These are phyloP conservation scores for Huntiella savannae DNA, from an alignment of 2,329 filamentous ascomycete species.

Conservation along the genomic window DNA sequence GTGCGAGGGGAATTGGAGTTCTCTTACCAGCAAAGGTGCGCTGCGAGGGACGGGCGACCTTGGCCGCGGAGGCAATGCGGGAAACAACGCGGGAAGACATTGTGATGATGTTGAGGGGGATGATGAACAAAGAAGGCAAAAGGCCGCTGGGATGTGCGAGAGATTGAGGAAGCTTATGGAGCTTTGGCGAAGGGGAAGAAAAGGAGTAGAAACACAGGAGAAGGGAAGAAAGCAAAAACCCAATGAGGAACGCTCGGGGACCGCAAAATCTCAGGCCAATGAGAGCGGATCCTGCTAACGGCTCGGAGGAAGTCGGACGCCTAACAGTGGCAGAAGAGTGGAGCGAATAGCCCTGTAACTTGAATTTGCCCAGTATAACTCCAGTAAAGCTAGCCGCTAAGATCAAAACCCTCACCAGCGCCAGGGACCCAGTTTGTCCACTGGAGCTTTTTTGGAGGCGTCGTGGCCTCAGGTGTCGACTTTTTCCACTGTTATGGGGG, in stretches of 20 bases:
- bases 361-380: neutral
- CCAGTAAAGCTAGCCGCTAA: too few species aligned
- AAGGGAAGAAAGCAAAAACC: conserved; percentile 11
- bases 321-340: conserved; percentile 12
- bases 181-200: conserved; percentile 12
- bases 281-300: conserved; percentile 10
- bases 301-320: conserved; percentile 12
- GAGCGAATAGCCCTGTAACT: conserved; percentile 9
- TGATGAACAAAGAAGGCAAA: conserved; percentile 12
- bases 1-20: conserved; percentile 8
- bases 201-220: conserved; percentile 12
- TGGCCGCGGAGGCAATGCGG: conserved; percentile 12
- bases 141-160: conserved; percentile 13
- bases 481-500: neutral
- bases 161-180: conserved; percentile 12
- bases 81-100: conserved; percentile 13
- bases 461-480: conserved; percentile 12
- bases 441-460: neutral
- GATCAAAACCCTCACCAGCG: too few species aligned
- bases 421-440: neutral
- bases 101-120: conserved; percentile 12
- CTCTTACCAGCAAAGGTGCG: conserved; percentile 13
- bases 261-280: conserved; percentile 13
- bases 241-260: conserved; percentile 13
- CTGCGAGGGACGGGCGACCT: conserved; percentile 12